Conservation (phyloP, 1,284 basidiomycete species). For the Anthracocystis walkeri region DNA sequence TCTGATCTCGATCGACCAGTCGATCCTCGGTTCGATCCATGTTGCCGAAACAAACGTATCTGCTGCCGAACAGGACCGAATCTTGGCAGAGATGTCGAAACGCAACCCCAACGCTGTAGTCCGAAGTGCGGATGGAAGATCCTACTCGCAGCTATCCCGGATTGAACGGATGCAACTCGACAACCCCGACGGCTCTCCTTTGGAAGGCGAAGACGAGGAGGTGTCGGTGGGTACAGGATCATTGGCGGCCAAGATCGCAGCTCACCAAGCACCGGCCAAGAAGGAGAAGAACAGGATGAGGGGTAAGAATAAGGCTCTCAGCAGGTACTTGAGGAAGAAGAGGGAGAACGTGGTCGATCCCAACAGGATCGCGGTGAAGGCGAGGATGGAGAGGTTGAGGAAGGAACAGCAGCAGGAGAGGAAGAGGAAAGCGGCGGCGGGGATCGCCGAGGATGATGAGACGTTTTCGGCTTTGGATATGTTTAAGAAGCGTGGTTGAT, state of each 20-base stretch:
- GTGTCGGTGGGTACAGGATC: constrained; percentile 6
- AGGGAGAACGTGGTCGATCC: constrained; percentile 65
- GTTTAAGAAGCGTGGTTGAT: constrained; percentile 37
- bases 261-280: constrained; percentile 19
- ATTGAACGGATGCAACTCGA: constrained; percentile 61
- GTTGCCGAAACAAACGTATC: constrained; percentile 78
- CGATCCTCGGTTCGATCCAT: constrained; percentile 73
- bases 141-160: constrained; percentile 61
- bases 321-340: constrained; percentile 65
- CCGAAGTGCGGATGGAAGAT: constrained; percentile 57
- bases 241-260: constrained; percentile 35
- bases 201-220: constrained; percentile 23
- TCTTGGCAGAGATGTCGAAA: constrained; percentile 21
- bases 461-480: constrained; percentile 36
- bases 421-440: constrained; percentile 36
- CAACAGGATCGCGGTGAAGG: constrained; percentile 52
- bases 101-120: constrained; percentile 36
- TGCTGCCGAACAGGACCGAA: constrained; percentile 74
- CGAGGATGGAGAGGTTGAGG: constrained; percentile 42
- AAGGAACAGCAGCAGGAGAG: constrained; percentile 31
- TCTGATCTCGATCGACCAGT: constrained; percentile 89
- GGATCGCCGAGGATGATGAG: constrained; percentile 19
- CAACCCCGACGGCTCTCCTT: constrained; percentile 28
- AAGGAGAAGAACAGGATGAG: constrained; percentile 64
- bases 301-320: constrained; percentile 64